Evolutionary conservation across 1,284 basidiomycete genomes (phyloP).

Genomic region (Moesziomyces aphidis): DNA sequence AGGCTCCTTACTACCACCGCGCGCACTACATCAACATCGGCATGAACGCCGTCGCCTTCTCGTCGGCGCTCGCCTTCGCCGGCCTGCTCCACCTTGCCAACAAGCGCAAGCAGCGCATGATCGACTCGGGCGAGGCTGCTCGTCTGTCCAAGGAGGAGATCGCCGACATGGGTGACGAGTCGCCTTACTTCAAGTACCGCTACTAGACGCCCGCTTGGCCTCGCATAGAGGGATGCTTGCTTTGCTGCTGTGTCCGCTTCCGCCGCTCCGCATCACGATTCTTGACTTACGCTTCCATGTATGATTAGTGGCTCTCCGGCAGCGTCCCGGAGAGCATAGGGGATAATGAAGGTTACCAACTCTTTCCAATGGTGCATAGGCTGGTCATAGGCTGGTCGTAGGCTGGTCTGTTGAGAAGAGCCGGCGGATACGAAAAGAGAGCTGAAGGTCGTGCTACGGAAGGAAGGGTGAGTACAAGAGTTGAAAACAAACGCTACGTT

Average conservation of each 20-base stretch:
- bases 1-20: constrained; percentile 51
- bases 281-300: not conserved
- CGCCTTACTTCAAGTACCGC: constrained; percentile 58
- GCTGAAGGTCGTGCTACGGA: too few relatives aligned
- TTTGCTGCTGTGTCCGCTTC: not conserved
- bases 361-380: too few relatives aligned
- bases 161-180: constrained; percentile 54
- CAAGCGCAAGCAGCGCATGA: constrained; percentile 44
- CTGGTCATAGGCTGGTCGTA: too few relatives aligned
- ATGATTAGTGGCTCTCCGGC: not conserved
- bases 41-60: constrained; percentile 42
- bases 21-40: constrained; percentile 55
- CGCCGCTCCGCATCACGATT: not conserved
- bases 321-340: not conserved
- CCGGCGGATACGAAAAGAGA: too few relatives aligned
- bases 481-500: too few relatives aligned
- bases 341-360: not conserved
- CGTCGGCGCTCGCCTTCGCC: constrained; percentile 43
- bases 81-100: constrained; percentile 46
- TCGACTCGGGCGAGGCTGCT: constrained; percentile 54
- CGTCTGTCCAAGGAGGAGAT: constrained; percentile 35
- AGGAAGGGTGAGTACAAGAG: too few relatives aligned
- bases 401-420: too few relatives aligned
- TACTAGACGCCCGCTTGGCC: constrained; percentile 30
- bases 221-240: not conserved